Conservation (phyloP, 441 rosid genomes). For the Flueggea neowawraea region DNA sequence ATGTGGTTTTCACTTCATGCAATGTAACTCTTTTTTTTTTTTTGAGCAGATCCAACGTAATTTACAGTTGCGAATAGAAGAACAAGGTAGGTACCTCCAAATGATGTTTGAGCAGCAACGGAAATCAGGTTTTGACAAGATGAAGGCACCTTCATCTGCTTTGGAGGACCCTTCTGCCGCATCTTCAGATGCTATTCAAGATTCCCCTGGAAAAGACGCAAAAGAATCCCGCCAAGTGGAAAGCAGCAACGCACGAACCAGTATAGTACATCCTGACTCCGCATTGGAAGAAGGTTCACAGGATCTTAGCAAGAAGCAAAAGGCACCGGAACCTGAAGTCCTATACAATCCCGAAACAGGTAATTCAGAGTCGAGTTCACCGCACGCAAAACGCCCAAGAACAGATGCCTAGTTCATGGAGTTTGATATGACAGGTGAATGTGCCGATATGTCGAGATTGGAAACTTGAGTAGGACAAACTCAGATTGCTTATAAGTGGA, state of each 20-base stretch:
- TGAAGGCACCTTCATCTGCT: constrained; percentile 49
- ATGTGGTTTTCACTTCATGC: constrained; percentile 1
- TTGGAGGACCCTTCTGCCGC: constrained; percentile 30
- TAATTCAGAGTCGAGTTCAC: constrained; percentile 21
- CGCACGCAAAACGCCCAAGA: constrained; percentile 46
- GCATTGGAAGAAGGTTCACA: constrained; percentile 23
- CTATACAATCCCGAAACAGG: constrained; percentile 23
- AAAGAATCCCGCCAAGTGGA: constrained; percentile 32
- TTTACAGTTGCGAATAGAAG: constrained; percentile 89
- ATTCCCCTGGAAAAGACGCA: constrained; percentile 27
- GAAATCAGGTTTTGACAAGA: constrained; percentile 55
- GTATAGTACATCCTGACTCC: constrained; percentile 12
- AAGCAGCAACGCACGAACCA: constrained; percentile 11
- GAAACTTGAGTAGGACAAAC: too few relatives aligned
- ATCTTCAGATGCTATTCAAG: constrained; percentile 26
- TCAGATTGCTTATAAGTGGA: too few relatives aligned
- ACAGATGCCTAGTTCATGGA: constrained; percentile 21
- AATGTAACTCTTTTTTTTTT: constrained; percentile 6
- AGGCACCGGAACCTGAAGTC: constrained; percentile 20
- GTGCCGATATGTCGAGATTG: too few relatives aligned
- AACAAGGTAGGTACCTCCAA: constrained; percentile 92
- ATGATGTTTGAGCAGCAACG: constrained; percentile 95
- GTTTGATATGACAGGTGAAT: too few relatives aligned
- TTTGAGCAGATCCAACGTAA: constrained; percentile 80
- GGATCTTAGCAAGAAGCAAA: constrained; percentile 22